phyloP scores from a whole-genome alignment of 2,329 filamentous ascomycete species.

The Fusarium circinatum region DNA sequence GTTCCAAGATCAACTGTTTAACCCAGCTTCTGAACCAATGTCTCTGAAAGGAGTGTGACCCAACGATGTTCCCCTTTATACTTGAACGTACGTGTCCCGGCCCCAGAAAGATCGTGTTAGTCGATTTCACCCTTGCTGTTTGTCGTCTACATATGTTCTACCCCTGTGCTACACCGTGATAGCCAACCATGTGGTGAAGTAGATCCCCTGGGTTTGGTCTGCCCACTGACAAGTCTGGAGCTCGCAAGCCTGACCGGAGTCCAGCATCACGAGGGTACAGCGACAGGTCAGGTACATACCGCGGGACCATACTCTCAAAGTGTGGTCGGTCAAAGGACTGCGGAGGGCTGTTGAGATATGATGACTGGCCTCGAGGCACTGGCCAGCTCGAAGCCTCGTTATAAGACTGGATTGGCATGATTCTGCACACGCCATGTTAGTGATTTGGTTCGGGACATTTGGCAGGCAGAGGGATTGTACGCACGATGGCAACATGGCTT shows the following conservation, averaged over 20 bases:
- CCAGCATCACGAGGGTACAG: conserved; percentile 1
- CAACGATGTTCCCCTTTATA: not conserved
- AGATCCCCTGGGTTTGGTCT: not conserved
- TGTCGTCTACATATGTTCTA: not conserved
- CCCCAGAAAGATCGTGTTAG: not conserved
- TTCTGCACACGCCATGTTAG: conserved; percentile 20
- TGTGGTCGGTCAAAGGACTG: conserved; percentile 11
- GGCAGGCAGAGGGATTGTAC: not conserved
- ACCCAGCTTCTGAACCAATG: not conserved
- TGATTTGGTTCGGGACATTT: not conserved
- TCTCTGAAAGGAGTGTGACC: conserved; percentile 21
- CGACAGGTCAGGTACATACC: conserved; percentile 11
- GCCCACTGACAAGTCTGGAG: conserved; percentile 9
- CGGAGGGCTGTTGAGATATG: not conserved
- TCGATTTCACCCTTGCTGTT: not conserved
- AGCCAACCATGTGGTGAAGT: conserved; percentile 12
- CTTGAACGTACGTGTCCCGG: not conserved
- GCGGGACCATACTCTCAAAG: conserved; percentile 4
- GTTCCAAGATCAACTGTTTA: not conserved
- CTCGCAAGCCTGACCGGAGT: conserved; percentile 12
- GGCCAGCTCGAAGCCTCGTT: conserved; percentile 22
- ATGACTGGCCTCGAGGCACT: conserved; percentile 7
- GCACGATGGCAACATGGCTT: conserved; percentile 25
- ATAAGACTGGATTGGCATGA: conserved; percentile 4
- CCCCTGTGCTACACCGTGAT: conserved; percentile 11